phyloP scores from a whole-genome alignment of 179 eudicot species.

The Spinacia oleracea region DNA sequence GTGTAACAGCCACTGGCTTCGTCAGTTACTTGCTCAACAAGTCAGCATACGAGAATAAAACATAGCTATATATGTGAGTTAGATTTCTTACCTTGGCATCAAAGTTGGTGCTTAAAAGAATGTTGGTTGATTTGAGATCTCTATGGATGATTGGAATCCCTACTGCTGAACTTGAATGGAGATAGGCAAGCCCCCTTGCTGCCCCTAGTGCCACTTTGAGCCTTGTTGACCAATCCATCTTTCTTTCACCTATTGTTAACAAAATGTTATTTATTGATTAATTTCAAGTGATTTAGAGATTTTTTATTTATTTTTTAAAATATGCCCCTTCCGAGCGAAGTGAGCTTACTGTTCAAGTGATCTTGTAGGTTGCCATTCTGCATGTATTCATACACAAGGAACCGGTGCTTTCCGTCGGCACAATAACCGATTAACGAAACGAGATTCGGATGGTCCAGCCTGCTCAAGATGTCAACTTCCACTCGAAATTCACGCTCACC shows the following conservation, averaged over 20 bases:
- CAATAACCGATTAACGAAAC: slow-evolving; percentile 92
- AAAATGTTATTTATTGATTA: neutral
- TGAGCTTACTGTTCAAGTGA: slow-evolving; percentile 66
- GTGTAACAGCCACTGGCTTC: slow-evolving; percentile 13
- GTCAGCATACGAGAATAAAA: too few relatives aligned
- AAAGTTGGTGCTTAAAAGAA: slow-evolving; percentile 64
- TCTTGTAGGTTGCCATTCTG: slow-evolving; percentile 89
- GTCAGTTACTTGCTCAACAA: neutral
- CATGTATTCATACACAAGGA: slow-evolving; percentile 92
- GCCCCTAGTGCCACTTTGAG: slow-evolving; percentile 92
- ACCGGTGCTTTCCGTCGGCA: slow-evolving; percentile 92
- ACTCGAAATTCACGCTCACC: slow-evolving; percentile 95
- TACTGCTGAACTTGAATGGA: slow-evolving; percentile 82
- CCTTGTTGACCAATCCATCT: slow-evolving; percentile 89
- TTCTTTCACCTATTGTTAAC: slow-evolving; percentile 58
- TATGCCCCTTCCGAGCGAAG: neutral
- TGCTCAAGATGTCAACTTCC: slow-evolving; percentile 92
- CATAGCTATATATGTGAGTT: neutral
- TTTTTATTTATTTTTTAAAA: neutral
- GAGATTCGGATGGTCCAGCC: slow-evolving; percentile 92
- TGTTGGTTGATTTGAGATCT: slow-evolving; percentile 96
- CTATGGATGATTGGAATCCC: slow-evolving; percentile 97
- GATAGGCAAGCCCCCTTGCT: slow-evolving; percentile 93
- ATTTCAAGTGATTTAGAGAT: neutral
- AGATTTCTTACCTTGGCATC: slow-evolving; percentile 73